These are phyloP conservation scores for Stropharia rugosoannulata DNA, from an alignment of 768 basidiomycete genomes.

Conservation along the genomic window DNA sequence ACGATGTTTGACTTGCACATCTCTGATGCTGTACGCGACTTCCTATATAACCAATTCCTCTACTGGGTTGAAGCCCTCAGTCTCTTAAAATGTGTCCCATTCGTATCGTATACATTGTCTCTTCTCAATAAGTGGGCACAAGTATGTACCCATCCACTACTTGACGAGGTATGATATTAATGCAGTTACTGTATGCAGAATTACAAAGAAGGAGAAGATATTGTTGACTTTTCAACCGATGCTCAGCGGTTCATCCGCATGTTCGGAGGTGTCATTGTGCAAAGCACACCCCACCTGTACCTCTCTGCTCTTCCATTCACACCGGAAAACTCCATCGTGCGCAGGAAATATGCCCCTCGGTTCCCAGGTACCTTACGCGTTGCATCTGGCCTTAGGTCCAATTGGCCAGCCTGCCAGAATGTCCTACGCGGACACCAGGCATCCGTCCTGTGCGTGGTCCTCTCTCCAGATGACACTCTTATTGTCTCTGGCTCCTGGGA, in stretches of 20 bases:
- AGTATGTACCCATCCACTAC: not conserved
- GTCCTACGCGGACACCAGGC: conserved; percentile 12
- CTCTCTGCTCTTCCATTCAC: conserved; percentile 28
- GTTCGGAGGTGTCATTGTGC: conserved; percentile 15
- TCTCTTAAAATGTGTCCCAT: conserved; percentile 6
- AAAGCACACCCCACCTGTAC: conserved; percentile 26
- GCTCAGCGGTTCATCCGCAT: conserved; percentile 17
- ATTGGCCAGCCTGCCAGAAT: conserved; percentile 4
- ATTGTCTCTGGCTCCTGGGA: conserved; percentile 20
- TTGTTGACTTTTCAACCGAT: conserved; percentile 14
- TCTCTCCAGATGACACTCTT: conserved; percentile 9
- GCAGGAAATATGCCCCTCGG: not conserved
- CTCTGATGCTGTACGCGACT: conserved; percentile 1
- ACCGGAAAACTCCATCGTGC: conserved; percentile 16
- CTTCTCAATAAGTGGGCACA: not conserved
- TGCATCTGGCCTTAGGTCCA: conserved; percentile 5
- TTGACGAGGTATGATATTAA: not conserved
- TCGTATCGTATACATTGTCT: not conserved
- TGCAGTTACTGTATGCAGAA: not conserved
- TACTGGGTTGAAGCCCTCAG: conserved; percentile 30
- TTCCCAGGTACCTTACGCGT: not conserved
- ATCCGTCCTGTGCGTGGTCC: conserved; percentile 14
- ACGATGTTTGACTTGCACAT: not conserved
- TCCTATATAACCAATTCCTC: conserved; percentile 17
- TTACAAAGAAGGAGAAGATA: not conserved